Percentiles rank a stretch among this genome's conserved stretches.
Conservation (phyloP, 1,284 basidiomycete genomes). For the Pisolithus thermaeus region DNA sequence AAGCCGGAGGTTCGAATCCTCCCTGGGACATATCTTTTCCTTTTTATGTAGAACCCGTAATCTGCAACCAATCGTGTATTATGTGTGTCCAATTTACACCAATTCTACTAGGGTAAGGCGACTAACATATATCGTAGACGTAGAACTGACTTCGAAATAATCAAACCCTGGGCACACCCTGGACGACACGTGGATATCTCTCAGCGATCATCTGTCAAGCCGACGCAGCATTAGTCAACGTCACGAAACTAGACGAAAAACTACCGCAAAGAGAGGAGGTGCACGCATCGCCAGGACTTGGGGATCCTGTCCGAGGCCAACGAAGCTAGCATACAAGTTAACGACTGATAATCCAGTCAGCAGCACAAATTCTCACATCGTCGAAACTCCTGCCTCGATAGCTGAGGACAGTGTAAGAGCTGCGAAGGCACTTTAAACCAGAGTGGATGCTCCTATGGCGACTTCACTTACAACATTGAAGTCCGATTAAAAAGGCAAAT, state of each 20-base stretch:
- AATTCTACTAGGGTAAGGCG: no score
- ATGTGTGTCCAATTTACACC: no score
- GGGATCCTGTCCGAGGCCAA: constrained; percentile 79
- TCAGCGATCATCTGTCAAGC: constrained; percentile 45
- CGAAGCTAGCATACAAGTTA: constrained; percentile 47
- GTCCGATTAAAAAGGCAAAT: constrained; percentile 78
- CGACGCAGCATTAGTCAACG: background rate
- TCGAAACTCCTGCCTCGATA: constrained; percentile 78
- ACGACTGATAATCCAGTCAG: background rate
- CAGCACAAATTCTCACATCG: constrained; percentile 48
- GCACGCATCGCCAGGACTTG: constrained; percentile 69
- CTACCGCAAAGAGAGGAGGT: constrained; percentile 63
- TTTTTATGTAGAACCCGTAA: background rate
- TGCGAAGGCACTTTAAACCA: constrained; percentile 21
- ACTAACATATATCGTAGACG: background rate
- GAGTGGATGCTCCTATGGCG: background rate
- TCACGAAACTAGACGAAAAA: constrained; percentile 15
- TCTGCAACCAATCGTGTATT: no score
- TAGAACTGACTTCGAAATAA: background rate
- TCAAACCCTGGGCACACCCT: constrained; percentile 40
- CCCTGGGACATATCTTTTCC: constrained; percentile 28
- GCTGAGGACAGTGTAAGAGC: constrained; percentile 64
- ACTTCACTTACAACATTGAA: constrained; percentile 54
- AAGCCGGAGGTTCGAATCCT: constrained; percentile 38
- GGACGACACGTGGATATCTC: constrained; percentile 54